A percentile compares a stretch with the other conserved stretches of the same genome.
Conservation (phyloP, 2,329 filamentous ascomycete genomes). For the Neopestalotiopsis sp. region DNA sequence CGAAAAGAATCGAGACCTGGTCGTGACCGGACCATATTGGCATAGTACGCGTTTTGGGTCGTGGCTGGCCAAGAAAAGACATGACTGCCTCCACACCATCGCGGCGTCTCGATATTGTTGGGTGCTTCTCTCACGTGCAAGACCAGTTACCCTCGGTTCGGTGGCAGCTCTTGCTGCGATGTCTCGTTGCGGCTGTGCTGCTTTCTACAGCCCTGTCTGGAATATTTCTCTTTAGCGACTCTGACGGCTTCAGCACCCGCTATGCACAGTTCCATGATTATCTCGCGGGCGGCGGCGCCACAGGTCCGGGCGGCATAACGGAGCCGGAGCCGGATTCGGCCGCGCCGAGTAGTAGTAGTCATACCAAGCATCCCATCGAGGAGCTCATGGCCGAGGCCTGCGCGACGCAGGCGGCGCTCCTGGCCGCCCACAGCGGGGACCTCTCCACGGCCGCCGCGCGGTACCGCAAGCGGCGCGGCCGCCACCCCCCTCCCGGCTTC, state of each 20-base stretch:
- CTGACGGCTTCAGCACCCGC: slow-evolving; percentile 28
- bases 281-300: slow-evolving; percentile 26
- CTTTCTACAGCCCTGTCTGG: slow-evolving; percentile 29
- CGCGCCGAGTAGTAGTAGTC: slow-evolving; percentile 25
- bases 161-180: slow-evolving; percentile 30
- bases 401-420: slow-evolving; percentile 44
- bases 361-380: slow-evolving; percentile 60
- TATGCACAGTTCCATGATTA: slow-evolving; percentile 31
- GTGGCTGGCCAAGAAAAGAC: not conserved
- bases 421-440: slow-evolving; percentile 52
- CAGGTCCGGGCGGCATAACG: not conserved
- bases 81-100: slow-evolving; percentile 1
- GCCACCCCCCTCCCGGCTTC: slow-evolving; percentile 70
- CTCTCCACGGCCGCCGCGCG: slow-evolving; percentile 58
- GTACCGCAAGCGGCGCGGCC: slow-evolving; percentile 61
- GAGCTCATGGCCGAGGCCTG: slow-evolving; percentile 54
- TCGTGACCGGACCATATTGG: not conserved
- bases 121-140: not conserved
- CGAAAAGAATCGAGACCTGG: not conserved
- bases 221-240: slow-evolving; percentile 29
- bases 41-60: not conserved
- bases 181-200: slow-evolving; percentile 27
- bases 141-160: slow-evolving; percentile 22
- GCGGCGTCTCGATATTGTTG: not conserved
- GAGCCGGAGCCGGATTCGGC: not conserved